Conservation (phyloP, 2,329 filamentous ascomycete genomes). For the Fusarium subtropicale region DNA sequence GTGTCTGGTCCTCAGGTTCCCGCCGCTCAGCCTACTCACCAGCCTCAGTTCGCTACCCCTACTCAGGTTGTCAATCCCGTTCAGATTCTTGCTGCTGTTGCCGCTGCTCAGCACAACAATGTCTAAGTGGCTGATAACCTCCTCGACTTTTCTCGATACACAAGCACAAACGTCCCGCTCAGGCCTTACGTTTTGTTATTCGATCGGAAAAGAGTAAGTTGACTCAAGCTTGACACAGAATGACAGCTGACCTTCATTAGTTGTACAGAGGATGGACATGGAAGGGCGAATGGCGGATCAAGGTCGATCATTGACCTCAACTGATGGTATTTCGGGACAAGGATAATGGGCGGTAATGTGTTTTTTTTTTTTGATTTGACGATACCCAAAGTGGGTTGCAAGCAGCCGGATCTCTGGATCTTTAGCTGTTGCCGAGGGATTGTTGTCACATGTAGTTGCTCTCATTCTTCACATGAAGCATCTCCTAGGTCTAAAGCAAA, state of each 20-base stretch:
- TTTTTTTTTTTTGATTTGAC: conserved; percentile 4
- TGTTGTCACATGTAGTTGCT: neutral
- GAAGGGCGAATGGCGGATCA: no score
- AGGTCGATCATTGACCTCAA: neutral
- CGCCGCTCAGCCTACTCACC: neutral
- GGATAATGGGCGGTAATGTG: neutral
- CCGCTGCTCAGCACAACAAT: neutral
- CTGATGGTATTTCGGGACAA: neutral
- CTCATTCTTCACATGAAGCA: neutral
- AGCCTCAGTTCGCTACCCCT: neutral
- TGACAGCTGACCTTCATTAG: neutral
- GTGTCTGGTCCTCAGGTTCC: neutral
- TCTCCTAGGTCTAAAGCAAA: neutral
- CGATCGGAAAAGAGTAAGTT: conserved; percentile 2
- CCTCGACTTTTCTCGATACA: neutral
- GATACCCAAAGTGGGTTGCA: conserved; percentile 16
- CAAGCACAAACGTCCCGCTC: neutral
- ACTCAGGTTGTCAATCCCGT: neutral
- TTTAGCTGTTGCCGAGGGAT: neutral
- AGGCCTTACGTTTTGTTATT: neutral
- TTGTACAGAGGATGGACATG: neutral
- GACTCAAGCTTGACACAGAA: neutral
- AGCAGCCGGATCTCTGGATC: neutral
- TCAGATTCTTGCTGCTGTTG: no score
- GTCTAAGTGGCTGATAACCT: neutral